Evolutionary conservation across 2,329 filamentous ascomycete genomes (phyloP).

Genomic region (Colletotrichum shisoi): DNA sequence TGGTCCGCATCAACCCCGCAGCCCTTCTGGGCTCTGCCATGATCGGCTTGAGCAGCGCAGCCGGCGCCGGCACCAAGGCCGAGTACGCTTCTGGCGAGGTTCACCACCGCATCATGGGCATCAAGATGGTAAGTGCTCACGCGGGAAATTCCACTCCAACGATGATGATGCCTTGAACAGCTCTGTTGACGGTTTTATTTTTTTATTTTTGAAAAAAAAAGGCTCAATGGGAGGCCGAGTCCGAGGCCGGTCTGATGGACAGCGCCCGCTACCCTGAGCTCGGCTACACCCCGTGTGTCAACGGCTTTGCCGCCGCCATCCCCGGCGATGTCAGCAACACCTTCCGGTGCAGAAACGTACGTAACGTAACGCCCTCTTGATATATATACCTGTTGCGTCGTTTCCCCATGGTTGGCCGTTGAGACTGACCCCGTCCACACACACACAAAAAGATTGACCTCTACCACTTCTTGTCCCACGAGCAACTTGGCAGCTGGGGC

Average conservation of each 20-base stretch:
- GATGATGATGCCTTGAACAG: background rate
- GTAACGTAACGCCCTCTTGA: background rate
- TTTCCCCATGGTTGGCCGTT: too few relatives aligned
- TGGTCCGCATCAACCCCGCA: conserved; percentile 40
- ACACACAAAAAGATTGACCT: conserved; percentile 44
- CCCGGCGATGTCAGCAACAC: conserved; percentile 57
- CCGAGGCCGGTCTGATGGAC: conserved; percentile 48
- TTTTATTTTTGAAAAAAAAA: too few relatives aligned
- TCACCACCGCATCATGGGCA: conserved; percentile 42
- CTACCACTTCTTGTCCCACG: conserved; percentile 51
- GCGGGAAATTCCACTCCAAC: background rate
- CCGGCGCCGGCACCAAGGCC: conserved; percentile 41
- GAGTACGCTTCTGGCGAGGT: conserved; percentile 42
- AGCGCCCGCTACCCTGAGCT: conserved; percentile 51
- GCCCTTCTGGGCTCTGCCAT: conserved; percentile 41
- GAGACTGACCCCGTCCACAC: background rate
- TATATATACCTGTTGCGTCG: too few relatives aligned
- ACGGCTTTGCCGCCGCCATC: conserved; percentile 56
- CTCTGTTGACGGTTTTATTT: background rate
- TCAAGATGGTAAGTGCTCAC: conserved; percentile 41
- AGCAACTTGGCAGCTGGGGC: conserved; percentile 47
- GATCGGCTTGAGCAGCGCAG: conserved; percentile 40
- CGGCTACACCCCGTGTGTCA: conserved; percentile 51
- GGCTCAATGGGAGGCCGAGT: conserved; percentile 48
- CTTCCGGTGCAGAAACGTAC: conserved; percentile 58